Base-by-base conservation (phyloP, 2,329 filamentous ascomycete genomes). In the Penicillium sp. region DNA sequence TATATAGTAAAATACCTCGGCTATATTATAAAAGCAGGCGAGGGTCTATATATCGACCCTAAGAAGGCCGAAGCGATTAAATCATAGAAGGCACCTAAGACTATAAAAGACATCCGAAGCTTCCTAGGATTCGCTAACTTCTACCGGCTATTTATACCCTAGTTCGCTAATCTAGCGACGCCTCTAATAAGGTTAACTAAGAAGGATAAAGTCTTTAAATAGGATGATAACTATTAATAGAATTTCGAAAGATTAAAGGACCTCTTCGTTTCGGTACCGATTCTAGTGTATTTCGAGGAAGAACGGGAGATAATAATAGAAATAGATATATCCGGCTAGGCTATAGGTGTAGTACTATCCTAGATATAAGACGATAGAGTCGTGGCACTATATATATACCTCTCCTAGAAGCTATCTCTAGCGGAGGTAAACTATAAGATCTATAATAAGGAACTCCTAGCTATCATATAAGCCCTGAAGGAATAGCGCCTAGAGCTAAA, bases 1-100 rank as follows among this genome's bases (percentile, higher is more conserved):
- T 16, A 19, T 4, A 35, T 39, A 19, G 41, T 54, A 7, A 57
- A 56, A 19, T 65, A 57, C 46, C 48, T 64, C 13, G 42, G 59
- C 2, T 59, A 57, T 32, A 54, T 62, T 32, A 51, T 63, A 11
- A 45, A 16, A 8, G 29, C n/a, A 27, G 49, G 38, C 6, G 34
- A 59, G 3, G 50, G 58, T 10, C 50, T 66, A 2, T 18, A 36
- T 10, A 61, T 66, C 35, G 51, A 66, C 26, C 52, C 34, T 6
- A 51, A 55, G n/a, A 59, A 62, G 36, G 42, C 65, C n/a, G 34
- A 58, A 23, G 45, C 41, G 2, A 60, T 67, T 29, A 11, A 35
- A 7, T 18, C 50, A 55, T 55, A 50, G n/a, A n/a, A 46, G 19
- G 18, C n/a, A 32, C 42, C 13, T 7, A 50, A 49, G 34, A 32